Conservation (phyloP, 1,284 basidiomycete species). For the Irpex sp. region DNA sequence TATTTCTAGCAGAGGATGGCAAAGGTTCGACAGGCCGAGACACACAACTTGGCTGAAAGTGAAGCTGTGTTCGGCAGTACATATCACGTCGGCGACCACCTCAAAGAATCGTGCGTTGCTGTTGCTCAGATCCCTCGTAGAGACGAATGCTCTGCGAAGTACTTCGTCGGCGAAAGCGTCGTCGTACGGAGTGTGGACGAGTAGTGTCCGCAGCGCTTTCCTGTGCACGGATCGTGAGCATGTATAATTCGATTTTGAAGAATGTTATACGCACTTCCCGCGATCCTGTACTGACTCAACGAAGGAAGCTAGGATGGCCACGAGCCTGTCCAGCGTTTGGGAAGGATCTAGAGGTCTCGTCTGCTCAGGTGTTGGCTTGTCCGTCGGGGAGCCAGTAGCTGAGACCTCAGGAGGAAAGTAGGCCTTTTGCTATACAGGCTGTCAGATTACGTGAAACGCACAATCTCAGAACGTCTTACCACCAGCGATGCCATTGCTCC, state of each 20-base stretch:
- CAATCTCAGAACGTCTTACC: slow-evolving; percentile 42
- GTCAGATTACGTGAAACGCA: slow-evolving; percentile 7
- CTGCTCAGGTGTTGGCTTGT: slow-evolving; percentile 41
- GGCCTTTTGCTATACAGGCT: slow-evolving; percentile 56
- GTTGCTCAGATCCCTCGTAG: slow-evolving; percentile 47
- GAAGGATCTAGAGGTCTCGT: slow-evolving; percentile 49
- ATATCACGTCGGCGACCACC: slow-evolving; percentile 73
- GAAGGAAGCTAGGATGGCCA: slow-evolving; percentile 61
- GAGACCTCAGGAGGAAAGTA: slow-evolving; percentile 63
- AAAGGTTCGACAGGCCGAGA: slow-evolving; percentile 82
- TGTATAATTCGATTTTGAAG: slow-evolving; percentile 4
- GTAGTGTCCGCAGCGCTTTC: slow-evolving; percentile 75
- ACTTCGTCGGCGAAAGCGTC: slow-evolving; percentile 66
- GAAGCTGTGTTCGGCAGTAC: slow-evolving; percentile 59
- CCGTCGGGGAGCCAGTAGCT: slow-evolving; percentile 50
- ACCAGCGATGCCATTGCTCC: slow-evolving; percentile 85
- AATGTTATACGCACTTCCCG: slow-evolving; percentile 54
- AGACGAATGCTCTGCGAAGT: slow-evolving; percentile 70
- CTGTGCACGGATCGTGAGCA: slow-evolving; percentile 35
- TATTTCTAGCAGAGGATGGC: slow-evolving; percentile 66
- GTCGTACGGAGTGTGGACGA: slow-evolving; percentile 61
- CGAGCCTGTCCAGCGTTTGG: slow-evolving; percentile 59
- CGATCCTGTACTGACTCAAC: slow-evolving; percentile 46
- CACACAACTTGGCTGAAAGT: slow-evolving; percentile 77
- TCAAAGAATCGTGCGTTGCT: slow-evolving; percentile 74